A percentile compares a stretch with the other conserved stretches of the same genome.
Conservation (phyloP, 768 basidiomycete species). For the Gyrodon lividus region DNA sequence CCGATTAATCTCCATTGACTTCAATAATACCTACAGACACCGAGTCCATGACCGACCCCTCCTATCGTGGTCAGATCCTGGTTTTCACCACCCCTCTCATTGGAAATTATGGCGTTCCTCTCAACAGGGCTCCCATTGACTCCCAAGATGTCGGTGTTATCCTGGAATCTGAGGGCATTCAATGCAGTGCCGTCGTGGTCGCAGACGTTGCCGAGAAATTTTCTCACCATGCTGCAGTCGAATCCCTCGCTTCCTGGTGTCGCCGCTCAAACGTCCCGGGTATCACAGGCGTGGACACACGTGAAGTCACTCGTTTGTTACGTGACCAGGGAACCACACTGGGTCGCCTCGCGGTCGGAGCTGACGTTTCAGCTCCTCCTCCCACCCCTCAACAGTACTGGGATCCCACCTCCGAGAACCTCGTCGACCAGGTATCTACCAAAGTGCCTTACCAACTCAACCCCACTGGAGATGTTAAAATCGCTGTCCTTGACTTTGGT, state of each 20-base stretch:
- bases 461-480: conserved; percentile 80
- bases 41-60: conserved; percentile 99
- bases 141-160: conserved; percentile 79
- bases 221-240: conserved; percentile 92
- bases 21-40: conserved; percentile 62
- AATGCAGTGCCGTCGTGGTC: conserved; percentile 91
- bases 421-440: conserved; percentile 92
- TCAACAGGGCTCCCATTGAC: conserved; percentile 71
- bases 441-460: conserved; percentile 83
- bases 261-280: conserved; percentile 85
- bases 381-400: conserved; percentile 78
- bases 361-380: conserved; percentile 56
- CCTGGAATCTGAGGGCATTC: conserved; percentile 86
- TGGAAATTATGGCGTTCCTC: conserved; percentile 96
- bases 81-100: conserved; percentile 99
- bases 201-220: conserved; percentile 93
- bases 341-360: conserved; percentile 83
- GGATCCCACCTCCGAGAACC: conserved; percentile 90
- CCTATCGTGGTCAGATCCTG: conserved; percentile 95
- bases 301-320: conserved; percentile 89
- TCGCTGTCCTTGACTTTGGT: conserved; percentile 96
- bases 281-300: conserved; percentile 96
- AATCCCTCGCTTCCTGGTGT: conserved; percentile 94
- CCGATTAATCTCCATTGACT: conserved; percentile 6
- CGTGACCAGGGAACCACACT: conserved; percentile 98